Evolutionary conservation across 1,139 yeast species (phyloP).

Genomic region (Spathaspora sp.): DNA sequence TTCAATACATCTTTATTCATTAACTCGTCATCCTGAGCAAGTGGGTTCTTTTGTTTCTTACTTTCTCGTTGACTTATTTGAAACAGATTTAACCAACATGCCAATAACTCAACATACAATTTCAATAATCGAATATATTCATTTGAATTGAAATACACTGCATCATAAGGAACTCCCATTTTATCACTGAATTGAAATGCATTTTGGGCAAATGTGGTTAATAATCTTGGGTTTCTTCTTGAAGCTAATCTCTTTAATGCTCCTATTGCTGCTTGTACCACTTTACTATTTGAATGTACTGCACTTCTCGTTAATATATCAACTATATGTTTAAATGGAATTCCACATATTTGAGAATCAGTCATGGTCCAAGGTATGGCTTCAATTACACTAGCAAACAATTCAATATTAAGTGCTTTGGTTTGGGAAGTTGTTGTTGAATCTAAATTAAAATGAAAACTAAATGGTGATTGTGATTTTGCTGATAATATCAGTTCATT

Average conservation of each 20-base stretch:
- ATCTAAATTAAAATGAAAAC: conserved; percentile 57
- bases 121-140: conserved; percentile 62
- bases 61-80: conserved; percentile 24
- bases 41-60: conserved; percentile 23
- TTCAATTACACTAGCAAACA: conserved; percentile 70
- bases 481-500: conserved; percentile 3
- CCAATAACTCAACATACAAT: conserved; percentile 74
- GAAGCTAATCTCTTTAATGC: conserved; percentile 68
- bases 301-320: conserved; percentile 78
- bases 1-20: conserved; percentile 44
- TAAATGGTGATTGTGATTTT: conserved; percentile 24
- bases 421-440: conserved; percentile 22
- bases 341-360: conserved; percentile 30
- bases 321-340: conserved; percentile 59
- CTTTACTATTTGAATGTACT: conserved; percentile 60
- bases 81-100: conserved; percentile 76
- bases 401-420: conserved; percentile 48
- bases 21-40: conserved; percentile 34
- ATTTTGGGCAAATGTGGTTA: conserved; percentile 73
- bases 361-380: conserved; percentile 65
- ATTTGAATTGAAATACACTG: conserved; percentile 52
- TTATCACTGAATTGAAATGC: conserved; percentile 81
- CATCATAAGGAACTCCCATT: conserved; percentile 41
- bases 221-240: conserved; percentile 67
- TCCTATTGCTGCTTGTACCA: conserved; percentile 61